Base-by-base conservation (phyloP, 208 protist species). In the Wallacemonas collosoma region DNA sequence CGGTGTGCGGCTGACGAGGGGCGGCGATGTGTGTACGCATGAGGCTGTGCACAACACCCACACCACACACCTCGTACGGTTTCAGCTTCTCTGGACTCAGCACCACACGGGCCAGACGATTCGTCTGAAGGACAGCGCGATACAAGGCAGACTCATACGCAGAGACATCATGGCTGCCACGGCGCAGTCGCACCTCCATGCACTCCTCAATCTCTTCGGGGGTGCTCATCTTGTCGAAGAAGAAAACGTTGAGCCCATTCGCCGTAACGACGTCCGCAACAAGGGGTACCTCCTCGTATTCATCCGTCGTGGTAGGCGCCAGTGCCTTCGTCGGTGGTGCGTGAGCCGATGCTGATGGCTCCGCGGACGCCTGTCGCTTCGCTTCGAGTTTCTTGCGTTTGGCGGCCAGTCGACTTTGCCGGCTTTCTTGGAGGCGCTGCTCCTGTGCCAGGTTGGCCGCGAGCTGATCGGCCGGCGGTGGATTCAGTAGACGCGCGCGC, bases 11-110 rank as follows among this genome's bases (percentile, higher is more conserved):
- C 76, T 97, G 93, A 3, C 93, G 82, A 15, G 93, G 93, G 2
- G 93, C 93, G 3, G 82, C 75, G 41, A 93, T 87, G 71, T 95
- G 93, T 7, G 78, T 80, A 38, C 93, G 86, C 87, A 97, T 94
- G 26, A 94, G 72, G 65, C 84, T 93, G 79, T 97, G 80, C 58
- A 95, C 93, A 44, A 95, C 74, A 17, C 93, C 93, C 12, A 97
- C 83, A 11, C 85, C 89, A 47, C 86, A 93, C 48, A 97, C 88
- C 39, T 67, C 38, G 71, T 91, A 93, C 40, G 88, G 88, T 61
- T 77, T 78, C 43, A 97, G 79, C 77, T 79, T 80, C 58, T 93
- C 88, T 14, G 93, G 83, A 54, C 74, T 88, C 14, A 97, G 68
- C 41, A 89, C 79, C 9, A 82, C 89, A 41, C 93, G 87, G 4